Evolutionary conservation across 345 rosid species (phyloP), one percentile per base, ranked within the genome.

Genomic region (Orychophragmus violaceus): DNA sequence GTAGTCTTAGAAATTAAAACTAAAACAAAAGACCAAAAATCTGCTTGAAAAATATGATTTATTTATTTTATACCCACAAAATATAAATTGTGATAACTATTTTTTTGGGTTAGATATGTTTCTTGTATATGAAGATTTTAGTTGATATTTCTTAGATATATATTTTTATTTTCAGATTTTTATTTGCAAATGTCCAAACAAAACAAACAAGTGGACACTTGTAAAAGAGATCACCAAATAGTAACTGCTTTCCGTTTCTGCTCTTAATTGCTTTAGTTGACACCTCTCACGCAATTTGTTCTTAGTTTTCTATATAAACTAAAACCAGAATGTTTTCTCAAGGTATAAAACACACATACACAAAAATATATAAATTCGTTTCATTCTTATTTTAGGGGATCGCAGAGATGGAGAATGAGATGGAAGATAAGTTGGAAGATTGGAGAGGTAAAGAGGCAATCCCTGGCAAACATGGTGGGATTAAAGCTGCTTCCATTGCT

Each of bases 361-460:
- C 9, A 44, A n/a, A n/a, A n/a, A n/a, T n/a, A 33, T 3, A 14
- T 7, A 3, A 3, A n/a, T 62, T 10, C 42, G 23, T 11, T 50
- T n/a, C 17, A 53, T 39, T 16, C 29, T 39, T 28, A 19, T 29
- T 27, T 65, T 30, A 32, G 44, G 35, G 16, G 24, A 39, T 21
- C 2, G 9, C 5, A 54, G 44, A 42, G 13, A 67, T 67, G 71
- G 13, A 67, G 45, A 55, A 30, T 56, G 67, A 51, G 2, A 60
- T 36, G 46, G 75, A 53, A 41, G 80, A 63, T 13, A 64, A 25
- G 18, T 71, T 51, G 35, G 77, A 64, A 53, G 83, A 83, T 71
- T 83, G 88, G 88, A 69, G 63, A 65, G 83, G 83, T 14, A 61
- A n/a, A n/a, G n/a, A n/a, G n/a, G n/a, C n/a, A n/a, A n/a, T n/a